Evolutionary conservation across 768 basidiomycete genomes (phyloP).

Genomic region (Polyporus arcularius): DNA sequence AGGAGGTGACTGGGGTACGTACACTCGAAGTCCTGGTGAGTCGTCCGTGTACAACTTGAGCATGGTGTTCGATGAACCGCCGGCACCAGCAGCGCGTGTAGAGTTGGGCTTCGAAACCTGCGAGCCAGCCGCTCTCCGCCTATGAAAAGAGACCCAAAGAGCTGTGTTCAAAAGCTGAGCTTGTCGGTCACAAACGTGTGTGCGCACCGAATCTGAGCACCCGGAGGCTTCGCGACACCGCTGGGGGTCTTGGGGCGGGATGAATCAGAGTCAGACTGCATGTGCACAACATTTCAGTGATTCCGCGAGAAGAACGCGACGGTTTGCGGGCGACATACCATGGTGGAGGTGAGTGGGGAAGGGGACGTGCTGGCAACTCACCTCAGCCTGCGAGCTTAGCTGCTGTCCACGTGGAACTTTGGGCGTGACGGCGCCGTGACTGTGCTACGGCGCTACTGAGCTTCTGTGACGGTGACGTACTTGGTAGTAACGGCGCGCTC

Average conservation of each 20-base stretch:
- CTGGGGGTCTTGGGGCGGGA: conserved; percentile 40
- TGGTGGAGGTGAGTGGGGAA: conserved; percentile 24
- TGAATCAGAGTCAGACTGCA: conserved; percentile 80
- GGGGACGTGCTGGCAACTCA: conserved; percentile 28
- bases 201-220: conserved; percentile 78
- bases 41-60: conserved; percentile 98
- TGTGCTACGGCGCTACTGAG: neutral
- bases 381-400: conserved; percentile 3
- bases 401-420: conserved; percentile 22
- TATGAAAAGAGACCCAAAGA: conserved; percentile 28
- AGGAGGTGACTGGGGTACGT: conserved; percentile 38
- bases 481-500: conserved; percentile 6
- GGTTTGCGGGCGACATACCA: conserved; percentile 32
- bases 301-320: neutral
- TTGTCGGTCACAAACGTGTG: neutral
- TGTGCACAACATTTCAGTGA: neutral
- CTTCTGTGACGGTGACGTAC: conserved; percentile 13
- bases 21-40: conserved; percentile 97
- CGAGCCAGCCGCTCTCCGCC: conserved; percentile 70
- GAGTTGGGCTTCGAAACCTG: conserved; percentile 82
- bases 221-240: conserved; percentile 71
- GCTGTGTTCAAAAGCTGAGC: neutral
- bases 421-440: neutral
- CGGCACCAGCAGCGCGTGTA: conserved; percentile 87
- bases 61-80: conserved; percentile 98